phyloP scores from a whole-genome alignment of 2,329 filamentous ascomycete genomes.

The Xylariaceae sp. region DNA sequence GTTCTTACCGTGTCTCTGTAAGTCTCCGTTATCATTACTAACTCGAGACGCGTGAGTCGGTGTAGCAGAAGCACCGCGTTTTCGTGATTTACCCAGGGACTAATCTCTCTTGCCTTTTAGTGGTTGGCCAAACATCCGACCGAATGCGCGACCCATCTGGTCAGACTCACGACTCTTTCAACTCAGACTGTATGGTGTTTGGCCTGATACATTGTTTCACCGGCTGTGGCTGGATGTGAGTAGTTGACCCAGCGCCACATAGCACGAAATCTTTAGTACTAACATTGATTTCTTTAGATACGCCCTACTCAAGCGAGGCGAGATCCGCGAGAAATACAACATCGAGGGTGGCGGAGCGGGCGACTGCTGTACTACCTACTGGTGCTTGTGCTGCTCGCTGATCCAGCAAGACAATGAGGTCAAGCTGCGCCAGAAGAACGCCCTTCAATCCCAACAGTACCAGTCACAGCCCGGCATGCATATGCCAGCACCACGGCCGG shows the following conservation, averaged over 20 bases:
- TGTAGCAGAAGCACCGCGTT: too few species aligned
- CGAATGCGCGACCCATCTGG: slow-evolving; percentile 29
- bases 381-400: slow-evolving; percentile 44
- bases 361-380: slow-evolving; percentile 41
- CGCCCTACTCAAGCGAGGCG: slow-evolving; percentile 39
- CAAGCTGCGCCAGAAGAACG: slow-evolving; percentile 22
- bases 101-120: slow-evolving; percentile 1
- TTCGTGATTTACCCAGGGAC: neutral
- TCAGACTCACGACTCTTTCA: slow-evolving; percentile 25
- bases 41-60: too few species aligned
- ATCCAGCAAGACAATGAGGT: slow-evolving; percentile 46
- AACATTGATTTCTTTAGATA: slow-evolving; percentile 31
- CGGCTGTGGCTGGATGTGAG: slow-evolving; percentile 31
- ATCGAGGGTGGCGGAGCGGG: slow-evolving; percentile 39
- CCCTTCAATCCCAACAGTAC: slow-evolving; percentile 28
- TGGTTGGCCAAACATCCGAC: slow-evolving; percentile 30
- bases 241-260: neutral
- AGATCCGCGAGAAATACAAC: slow-evolving; percentile 41
- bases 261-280: neutral
- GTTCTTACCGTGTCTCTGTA: slow-evolving; percentile 31
- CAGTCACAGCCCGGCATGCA: slow-evolving; percentile 30
- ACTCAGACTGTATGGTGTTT: slow-evolving; percentile 29
- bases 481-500: slow-evolving; percentile 20
- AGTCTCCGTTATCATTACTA: slow-evolving; percentile 1
- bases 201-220: slow-evolving; percentile 23